Conservation (phyloP, 164 flowering plant genomes). For the Malania oleifera region DNA sequence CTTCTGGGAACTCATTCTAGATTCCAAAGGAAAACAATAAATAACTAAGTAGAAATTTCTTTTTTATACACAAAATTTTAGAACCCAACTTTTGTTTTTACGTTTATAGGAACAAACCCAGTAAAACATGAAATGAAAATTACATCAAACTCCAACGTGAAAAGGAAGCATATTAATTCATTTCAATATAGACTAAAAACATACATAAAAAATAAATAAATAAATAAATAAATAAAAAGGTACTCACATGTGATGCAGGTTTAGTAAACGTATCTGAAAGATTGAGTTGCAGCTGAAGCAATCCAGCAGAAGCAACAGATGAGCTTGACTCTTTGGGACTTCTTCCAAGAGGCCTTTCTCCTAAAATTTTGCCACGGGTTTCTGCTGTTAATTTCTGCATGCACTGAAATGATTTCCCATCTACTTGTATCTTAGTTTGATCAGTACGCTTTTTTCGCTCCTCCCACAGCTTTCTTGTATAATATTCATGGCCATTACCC, state of each 20-base stretch:
- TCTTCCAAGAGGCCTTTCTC: slow-evolving; percentile 79
- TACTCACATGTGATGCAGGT: slow-evolving; percentile 66
- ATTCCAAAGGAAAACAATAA: not conserved
- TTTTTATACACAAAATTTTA: too few species aligned
- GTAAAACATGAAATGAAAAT: not conserved
- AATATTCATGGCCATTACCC: slow-evolving; percentile 76
- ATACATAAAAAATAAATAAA: not conserved
- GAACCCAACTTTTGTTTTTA: not conserved
- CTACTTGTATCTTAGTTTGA: slow-evolving; percentile 33
- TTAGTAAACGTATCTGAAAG: slow-evolving; percentile 84
- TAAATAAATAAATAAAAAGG: too few species aligned
- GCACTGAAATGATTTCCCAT: slow-evolving; percentile 30
- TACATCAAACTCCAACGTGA: not conserved
- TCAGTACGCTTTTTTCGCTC: slow-evolving; percentile 55
- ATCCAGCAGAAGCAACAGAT: slow-evolving; percentile 34
- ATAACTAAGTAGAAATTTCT: slow-evolving; percentile 1
- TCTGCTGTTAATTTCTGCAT: slow-evolving; percentile 79
- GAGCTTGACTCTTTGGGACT: slow-evolving; percentile 43
- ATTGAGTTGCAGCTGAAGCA: slow-evolving; percentile 43
- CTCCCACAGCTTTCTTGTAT: slow-evolving; percentile 88
- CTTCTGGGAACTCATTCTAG: slow-evolving; percentile 39
- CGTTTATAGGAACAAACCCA: not conserved
- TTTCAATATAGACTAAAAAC: not conserved
- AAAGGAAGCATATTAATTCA: too few species aligned
- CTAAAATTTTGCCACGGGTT: slow-evolving; percentile 75